A percentile compares a stretch with the other conserved stretches of the same genome.
phyloP scores from a whole-genome alignment of 352 stramenopile species.

The Pythium vanterpoolii region DNA sequence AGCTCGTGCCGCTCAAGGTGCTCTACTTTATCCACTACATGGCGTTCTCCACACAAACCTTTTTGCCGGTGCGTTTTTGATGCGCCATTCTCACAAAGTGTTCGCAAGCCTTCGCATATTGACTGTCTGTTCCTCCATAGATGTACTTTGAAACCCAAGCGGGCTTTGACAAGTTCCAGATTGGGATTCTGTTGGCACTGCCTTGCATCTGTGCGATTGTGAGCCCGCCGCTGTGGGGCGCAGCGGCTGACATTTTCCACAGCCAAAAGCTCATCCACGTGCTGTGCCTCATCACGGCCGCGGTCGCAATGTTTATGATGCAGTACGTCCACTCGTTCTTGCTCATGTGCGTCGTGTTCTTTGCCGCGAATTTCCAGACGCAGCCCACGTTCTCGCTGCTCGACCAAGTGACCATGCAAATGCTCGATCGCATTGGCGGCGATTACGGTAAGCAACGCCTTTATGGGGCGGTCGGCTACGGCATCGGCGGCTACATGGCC shows the following conservation, averaged over 20 bases:
- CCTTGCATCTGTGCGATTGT: constrained; percentile 71
- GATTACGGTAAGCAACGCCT: constrained; percentile 80
- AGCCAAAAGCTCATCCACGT: constrained; percentile 71
- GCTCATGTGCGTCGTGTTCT: constrained; percentile 70
- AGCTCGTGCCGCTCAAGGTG: constrained; percentile 68
- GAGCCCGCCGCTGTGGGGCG: constrained; percentile 62
- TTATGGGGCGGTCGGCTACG: constrained; percentile 67
- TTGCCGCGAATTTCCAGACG: constrained; percentile 72
- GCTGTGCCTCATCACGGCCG: constrained; percentile 50
- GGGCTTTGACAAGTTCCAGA: constrained; percentile 73
- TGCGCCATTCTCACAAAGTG: background rate
- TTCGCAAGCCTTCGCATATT: background rate
- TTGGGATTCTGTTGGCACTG: constrained; percentile 62
- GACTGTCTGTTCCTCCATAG: constrained; percentile 10
- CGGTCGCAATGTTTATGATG: constrained; percentile 65
- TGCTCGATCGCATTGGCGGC: constrained; percentile 53
- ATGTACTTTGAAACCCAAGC: constrained; percentile 60
- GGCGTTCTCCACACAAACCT: constrained; percentile 67
- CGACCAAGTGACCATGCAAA: constrained; percentile 62
- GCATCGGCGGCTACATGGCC: constrained; percentile 58
- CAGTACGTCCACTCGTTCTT: constrained; percentile 62
- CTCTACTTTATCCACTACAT: constrained; percentile 68
- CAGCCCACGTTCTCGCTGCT: constrained; percentile 63
- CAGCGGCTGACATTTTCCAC: constrained; percentile 50
- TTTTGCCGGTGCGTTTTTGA: constrained; percentile 42